phyloP scores from a whole-genome alignment of 2,329 filamentous ascomycete genomes.

The Xylariaceae sp. region DNA sequence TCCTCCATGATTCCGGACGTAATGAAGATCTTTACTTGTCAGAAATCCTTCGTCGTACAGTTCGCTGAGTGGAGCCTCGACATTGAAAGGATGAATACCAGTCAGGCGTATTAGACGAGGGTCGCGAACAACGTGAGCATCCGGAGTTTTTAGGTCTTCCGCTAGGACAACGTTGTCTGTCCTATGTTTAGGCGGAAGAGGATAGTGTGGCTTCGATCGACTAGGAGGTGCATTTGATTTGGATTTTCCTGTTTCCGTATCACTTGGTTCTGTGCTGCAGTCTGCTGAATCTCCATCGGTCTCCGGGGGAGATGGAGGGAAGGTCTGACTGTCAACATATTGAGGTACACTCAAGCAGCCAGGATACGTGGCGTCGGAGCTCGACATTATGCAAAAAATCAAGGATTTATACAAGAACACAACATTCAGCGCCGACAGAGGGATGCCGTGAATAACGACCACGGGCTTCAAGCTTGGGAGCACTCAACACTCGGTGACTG shows the following conservation, averaged over 20 bases:
- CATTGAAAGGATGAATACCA: conserved; percentile 87
- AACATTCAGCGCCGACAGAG: no score
- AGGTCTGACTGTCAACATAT: conserved; percentile 5
- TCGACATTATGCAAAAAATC: no score
- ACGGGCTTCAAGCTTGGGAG: no score
- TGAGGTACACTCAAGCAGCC: not conserved
- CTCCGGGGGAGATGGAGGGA: conserved; percentile 39
- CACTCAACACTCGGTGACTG: no score
- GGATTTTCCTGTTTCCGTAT: conserved; percentile 16
- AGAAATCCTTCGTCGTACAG: conserved; percentile 79
- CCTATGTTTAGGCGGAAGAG: conserved; percentile 64
- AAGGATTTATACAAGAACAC: no score
- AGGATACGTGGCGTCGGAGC: not conserved
- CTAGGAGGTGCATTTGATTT: conserved; percentile 16
- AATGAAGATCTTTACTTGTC: conserved; percentile 83
- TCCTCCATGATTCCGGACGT: conserved; percentile 84
- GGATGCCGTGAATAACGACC: no score
- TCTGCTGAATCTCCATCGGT: conserved; percentile 37
- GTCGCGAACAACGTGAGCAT: conserved; percentile 76
- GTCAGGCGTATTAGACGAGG: conserved; percentile 79
- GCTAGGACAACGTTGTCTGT: conserved; percentile 59
- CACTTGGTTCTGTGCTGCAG: conserved; percentile 30
- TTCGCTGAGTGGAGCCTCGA: conserved; percentile 75
- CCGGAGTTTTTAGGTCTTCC: conserved; percentile 79
- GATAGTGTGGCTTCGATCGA: conserved; percentile 39